phyloP scores from a whole-genome alignment of 1,139 yeast species.

The Geotrichum reessii region DNA sequence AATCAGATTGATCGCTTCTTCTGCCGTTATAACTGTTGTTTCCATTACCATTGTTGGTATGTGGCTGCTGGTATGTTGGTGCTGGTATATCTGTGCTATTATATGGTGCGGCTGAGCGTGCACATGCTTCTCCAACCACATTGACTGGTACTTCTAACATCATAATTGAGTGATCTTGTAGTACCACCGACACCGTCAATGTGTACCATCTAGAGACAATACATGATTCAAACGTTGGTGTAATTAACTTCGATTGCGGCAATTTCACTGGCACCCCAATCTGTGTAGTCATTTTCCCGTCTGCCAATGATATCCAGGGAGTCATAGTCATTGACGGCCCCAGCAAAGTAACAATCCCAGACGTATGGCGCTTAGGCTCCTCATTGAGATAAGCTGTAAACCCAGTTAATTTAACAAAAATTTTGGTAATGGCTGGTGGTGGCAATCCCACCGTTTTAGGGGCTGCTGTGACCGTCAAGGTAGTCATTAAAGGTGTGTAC shows the following conservation, averaged over 20 bases:
- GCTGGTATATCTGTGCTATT: neutral
- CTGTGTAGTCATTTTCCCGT: neutral
- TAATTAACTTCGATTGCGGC: neutral
- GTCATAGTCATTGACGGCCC: neutral
- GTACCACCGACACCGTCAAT: neutral
- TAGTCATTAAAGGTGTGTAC: neutral
- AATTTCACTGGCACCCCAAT: neutral
- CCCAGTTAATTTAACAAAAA: neutral
- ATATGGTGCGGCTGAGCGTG: neutral
- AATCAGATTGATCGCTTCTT: neutral
- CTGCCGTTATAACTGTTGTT: neutral
- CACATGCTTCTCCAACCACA: neutral
- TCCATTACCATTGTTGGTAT: neutral
- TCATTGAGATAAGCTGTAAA: neutral
- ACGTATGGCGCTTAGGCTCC: neutral
- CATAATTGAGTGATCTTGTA: neutral
- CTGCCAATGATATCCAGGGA: neutral
- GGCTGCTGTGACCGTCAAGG: neutral
- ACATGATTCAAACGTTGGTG: constrained; percentile 7
- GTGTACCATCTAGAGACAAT: constrained; percentile 2
- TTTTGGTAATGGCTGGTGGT: neutral
- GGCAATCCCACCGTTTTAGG: neutral
- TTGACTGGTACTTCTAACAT: neutral
- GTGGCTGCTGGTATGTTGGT: neutral
- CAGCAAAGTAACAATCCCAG: neutral